Percentiles rank a stretch among this genome's conserved stretches.
phyloP scores from a whole-genome alignment of 768 basidiomycete species.

The Tylopilus subfusipes region DNA sequence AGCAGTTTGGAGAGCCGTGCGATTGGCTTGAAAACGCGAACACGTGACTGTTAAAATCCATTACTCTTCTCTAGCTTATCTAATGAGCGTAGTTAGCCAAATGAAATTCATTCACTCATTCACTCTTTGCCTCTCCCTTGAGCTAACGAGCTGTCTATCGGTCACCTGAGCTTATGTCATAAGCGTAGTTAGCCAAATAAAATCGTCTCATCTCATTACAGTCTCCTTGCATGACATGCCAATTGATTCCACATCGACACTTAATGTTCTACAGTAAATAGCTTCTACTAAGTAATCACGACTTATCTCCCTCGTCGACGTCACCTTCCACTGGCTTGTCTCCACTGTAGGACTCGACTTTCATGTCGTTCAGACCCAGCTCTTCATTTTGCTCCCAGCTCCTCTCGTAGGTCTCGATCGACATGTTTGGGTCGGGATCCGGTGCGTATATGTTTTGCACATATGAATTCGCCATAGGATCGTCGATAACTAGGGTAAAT shows the following conservation, averaged over 20 bases:
- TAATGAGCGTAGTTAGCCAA: too few species aligned
- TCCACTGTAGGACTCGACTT: slow-evolving; percentile 50
- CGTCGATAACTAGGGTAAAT: slow-evolving; percentile 93
- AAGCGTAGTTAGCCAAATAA: too few species aligned
- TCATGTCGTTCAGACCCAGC: slow-evolving; percentile 87
- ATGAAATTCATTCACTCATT: too few species aligned
- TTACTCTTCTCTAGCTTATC: too few species aligned
- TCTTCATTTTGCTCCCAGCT: slow-evolving; percentile 92
- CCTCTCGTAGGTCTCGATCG: slow-evolving; percentile 76
- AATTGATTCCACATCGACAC: neutral
- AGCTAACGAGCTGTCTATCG: too few species aligned
- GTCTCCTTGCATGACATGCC: too few species aligned
- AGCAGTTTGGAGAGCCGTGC: too few species aligned
- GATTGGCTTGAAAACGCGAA: too few species aligned
- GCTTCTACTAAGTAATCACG: neutral
- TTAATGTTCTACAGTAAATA: neutral
- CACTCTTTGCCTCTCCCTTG: too few species aligned
- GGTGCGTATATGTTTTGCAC: slow-evolving; percentile 97
- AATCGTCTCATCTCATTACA: too few species aligned
- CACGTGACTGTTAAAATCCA: too few species aligned
- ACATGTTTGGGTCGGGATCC: slow-evolving; percentile 94
- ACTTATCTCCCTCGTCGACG: neutral
- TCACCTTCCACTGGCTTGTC: slow-evolving; percentile 7
- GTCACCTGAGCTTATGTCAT: too few species aligned
- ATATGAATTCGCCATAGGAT: slow-evolving; percentile 93